Conservation (phyloP, 495 filamentous ascomycete species). For the Echria macrotheca region DNA sequence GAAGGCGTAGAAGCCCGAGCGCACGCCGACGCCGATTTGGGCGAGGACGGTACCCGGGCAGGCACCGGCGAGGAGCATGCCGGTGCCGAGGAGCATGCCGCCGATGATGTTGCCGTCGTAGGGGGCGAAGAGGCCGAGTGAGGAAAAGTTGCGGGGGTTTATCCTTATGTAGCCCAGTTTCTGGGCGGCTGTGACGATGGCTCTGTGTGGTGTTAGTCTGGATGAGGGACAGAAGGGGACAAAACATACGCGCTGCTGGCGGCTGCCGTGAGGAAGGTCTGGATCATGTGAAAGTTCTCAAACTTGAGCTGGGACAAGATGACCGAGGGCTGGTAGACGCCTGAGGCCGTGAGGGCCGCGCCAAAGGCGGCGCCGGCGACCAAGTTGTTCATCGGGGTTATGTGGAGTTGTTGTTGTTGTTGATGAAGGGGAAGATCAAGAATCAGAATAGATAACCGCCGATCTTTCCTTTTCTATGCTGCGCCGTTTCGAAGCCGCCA, state of each 20-base stretch:
- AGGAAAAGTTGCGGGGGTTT: slow-evolving; percentile 29
- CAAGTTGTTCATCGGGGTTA: slow-evolving; percentile 20
- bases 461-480: not conserved
- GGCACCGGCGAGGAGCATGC: slow-evolving; percentile 51
- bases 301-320: slow-evolving; percentile 51
- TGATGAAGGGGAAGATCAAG: not conserved
- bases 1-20: slow-evolving; percentile 38
- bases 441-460: not conserved
- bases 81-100: slow-evolving; percentile 46
- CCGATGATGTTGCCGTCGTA: slow-evolving; percentile 55
- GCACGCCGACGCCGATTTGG: slow-evolving; percentile 46
- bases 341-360: slow-evolving; percentile 46
- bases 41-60: slow-evolving; percentile 53
- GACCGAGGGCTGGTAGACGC: slow-evolving; percentile 47
- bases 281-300: slow-evolving; percentile 52
- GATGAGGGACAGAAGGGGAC: not conserved
- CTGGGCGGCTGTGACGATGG: slow-evolving; percentile 30
- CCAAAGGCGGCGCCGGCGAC: slow-evolving; percentile 49
- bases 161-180: slow-evolving; percentile 28
- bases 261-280: slow-evolving; percentile 51
- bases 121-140: slow-evolving; percentile 34
- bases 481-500: not conserved
- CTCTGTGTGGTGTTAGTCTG: slow-evolving; percentile 8
- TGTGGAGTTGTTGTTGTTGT: not conserved
- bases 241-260: slow-evolving; percentile 48